Base-by-base conservation (phyloP, 768 basidiomycete species). In the Boletus vermiculosoides region DNA sequence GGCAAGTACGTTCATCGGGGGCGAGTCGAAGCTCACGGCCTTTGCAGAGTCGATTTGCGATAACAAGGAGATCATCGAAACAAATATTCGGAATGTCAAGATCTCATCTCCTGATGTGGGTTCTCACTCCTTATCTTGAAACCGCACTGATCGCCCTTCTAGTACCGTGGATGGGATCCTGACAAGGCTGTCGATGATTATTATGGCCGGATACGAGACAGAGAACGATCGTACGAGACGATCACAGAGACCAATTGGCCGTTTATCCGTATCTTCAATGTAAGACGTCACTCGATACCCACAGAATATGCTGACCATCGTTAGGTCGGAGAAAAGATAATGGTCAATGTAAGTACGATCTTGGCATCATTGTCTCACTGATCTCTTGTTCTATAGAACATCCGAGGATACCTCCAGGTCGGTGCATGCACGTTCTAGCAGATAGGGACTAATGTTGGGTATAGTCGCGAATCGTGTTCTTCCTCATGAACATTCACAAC, bases 401-500 rank as follows among this genome's bases (percentile, higher is more conserved):
- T 95, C 62, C 85, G 88, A 71, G 94, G 94, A 54, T 96, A 96
- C 66, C 77, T 96, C 3, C 91, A 93, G 74, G 89, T 88, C 57
- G 36, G 76, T 59, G n/a, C n/a, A 37, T 34, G 16, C 20, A 33
- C 22, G 30, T 18, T 44, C 31, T 20, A 1, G 28, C 22, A 49
- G 22, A 33, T 1, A n/a, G 10, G 39, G 34, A 45, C 56, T 63
- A 8, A 63, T 50, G 47, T 41, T 52, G 1, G 39, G 49, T 64
- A 16, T 73, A 98, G 87, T 93, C 93, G 2, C 79, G 96, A 57
- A 94, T 98, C 57, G 92, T 98, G 25, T 99, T 98, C 80, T 98
- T 97, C 80, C 79, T 99, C 45, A 98, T 98, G 97, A 99, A 99
- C 71, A 98, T 99, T 47, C 96, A 99, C 74, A 98, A 94, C 66